A percentile compares a stretch with the other conserved stretches of the same genome.
These are phyloP conservation scores for Torulaspora gathmanii DNA, from an alignment of 805 yeast species.

Conservation along the genomic window DNA sequence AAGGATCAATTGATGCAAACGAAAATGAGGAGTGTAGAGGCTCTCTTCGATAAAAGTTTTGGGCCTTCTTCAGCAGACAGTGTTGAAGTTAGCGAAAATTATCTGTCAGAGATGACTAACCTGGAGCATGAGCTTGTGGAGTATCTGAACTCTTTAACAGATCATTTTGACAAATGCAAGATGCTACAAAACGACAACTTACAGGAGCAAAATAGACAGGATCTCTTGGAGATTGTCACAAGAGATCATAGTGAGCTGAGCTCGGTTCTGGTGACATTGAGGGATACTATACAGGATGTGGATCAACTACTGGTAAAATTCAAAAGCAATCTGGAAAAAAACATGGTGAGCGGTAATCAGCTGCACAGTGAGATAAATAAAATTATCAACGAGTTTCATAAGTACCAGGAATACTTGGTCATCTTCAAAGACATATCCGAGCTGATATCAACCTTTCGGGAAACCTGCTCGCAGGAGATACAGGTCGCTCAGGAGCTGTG, in stretches of 20 bases:
- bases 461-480: slow-evolving; percentile 28
- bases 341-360: slow-evolving; percentile 20
- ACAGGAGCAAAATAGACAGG: slow-evolving; percentile 33
- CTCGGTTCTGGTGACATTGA: slow-evolving; percentile 48
- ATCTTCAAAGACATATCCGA: slow-evolving; percentile 32
- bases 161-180: slow-evolving; percentile 76
- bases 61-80: slow-evolving; percentile 23
- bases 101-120: slow-evolving; percentile 39
- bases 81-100: slow-evolving; percentile 25
- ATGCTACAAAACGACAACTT: slow-evolving; percentile 33
- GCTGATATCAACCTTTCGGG: slow-evolving; percentile 35
- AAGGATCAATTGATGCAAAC: slow-evolving; percentile 23
- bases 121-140: slow-evolving; percentile 68
- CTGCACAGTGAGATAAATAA: slow-evolving; percentile 18
- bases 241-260: slow-evolving; percentile 55
- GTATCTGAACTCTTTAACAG: slow-evolving; percentile 64
- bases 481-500: slow-evolving; percentile 36
- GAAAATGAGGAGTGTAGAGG: slow-evolving; percentile 20
- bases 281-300: slow-evolving; percentile 36
- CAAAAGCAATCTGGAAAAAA: slow-evolving; percentile 33
- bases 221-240: slow-evolving; percentile 44
- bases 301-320: slow-evolving; percentile 20
- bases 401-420: slow-evolving; percentile 28
- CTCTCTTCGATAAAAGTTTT: slow-evolving; percentile 23
- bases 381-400: slow-evolving; percentile 25